Evolutionary conservation across 345 rosid genomes (phyloP), one percentile per base, ranked within the genome.

Genomic region (Isatis tinctoria): DNA sequence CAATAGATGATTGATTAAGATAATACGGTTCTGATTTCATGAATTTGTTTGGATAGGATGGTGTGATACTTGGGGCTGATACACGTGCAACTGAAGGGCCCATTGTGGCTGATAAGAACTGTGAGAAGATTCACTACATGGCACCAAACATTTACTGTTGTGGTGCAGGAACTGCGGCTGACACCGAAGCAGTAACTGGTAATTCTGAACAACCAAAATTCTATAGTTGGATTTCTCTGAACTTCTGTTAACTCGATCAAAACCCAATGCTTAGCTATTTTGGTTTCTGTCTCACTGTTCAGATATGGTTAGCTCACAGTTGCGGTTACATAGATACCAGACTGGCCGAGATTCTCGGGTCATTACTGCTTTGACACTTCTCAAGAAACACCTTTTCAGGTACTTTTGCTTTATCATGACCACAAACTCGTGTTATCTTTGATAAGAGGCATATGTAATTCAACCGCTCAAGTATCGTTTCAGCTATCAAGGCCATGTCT

Each of bases 161-260:
- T 80, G 99, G 96, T 79, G 99, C 97, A 4, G 99, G 99, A 82
- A 90, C 94, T 49, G 98, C 97, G 67, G 99, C 98, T 43, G 98
- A 95, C 73, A 90, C 99, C 1, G 99, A 92, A 85, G 98, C 98
- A 47, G 99, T 95, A 40, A 95, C 98, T 56, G 98, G 98, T 95
- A 78, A 36, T 17, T 56, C 16, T 45, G 33, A 13, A 60, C 35
- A 28, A 10, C 24, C 44, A 41, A 43, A 10, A 43, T 37, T 33
- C 30, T 27, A 27, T 27, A 27, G 36, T 32, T 32, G 7, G 6
- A 18, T 49, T 56, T 56, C 58, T 62, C 10, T 18, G 18, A 7
- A 13, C 33, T 26, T 54, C 0, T 49, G 24, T 48, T 58, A 10
- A 17, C 20, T 74, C 40, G 3, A n/a, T 44, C 20, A 53, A n/a